Base-by-base conservation (phyloP, 768 basidiomycete species). In the Hericium alpestre region DNA sequence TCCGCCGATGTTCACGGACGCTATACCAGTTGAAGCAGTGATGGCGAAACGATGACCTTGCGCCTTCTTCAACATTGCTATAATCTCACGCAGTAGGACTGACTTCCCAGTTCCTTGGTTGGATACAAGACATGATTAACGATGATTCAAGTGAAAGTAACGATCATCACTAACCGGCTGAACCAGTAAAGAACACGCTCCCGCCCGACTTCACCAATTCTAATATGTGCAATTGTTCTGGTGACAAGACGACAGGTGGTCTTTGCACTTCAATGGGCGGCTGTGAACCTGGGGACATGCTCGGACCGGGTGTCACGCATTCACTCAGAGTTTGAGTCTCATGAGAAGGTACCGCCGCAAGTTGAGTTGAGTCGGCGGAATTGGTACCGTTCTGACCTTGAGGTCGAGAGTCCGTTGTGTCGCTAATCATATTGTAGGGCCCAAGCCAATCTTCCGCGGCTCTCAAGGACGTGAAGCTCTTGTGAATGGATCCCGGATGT, bases 181-280 rank as follows among this genome's bases (percentile, higher is more conserved):
- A 86, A 1, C 91, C 91, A 0, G 90, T 92, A 67, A 93, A 93
- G 70, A 93, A 93, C 8, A 92, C 81, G 63, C 73, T 90, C 60
- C 78, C 70, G 3, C 83, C 82, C 10, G 70, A 71, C 48, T 80
- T 76, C 7, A 92, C 87, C 62, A 65, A 69, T 13, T 72, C 62
- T 7, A 86, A 65, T 6, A 86, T 77, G 3, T 54, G 51, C 50
- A 62, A 65, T 66, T 86, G 84, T 64, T 84, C 80, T 4, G 69
- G 64, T 11, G 83, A 84, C 12, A 86, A 70, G 5, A 55, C 22
- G 16, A 80, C 32, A 10, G 32, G 32, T 32, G 32, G 32, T 32
- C 32, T 32, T 7, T 32, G 32, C 32, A 32, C 32, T 32, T 32
- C 32, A 6, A 32, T 7, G 8, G 8, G 32, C 8, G 32, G 32